phyloP scores from a whole-genome alignment of 1,284 basidiomycete species.

The Leucoagaricus sp. region DNA sequence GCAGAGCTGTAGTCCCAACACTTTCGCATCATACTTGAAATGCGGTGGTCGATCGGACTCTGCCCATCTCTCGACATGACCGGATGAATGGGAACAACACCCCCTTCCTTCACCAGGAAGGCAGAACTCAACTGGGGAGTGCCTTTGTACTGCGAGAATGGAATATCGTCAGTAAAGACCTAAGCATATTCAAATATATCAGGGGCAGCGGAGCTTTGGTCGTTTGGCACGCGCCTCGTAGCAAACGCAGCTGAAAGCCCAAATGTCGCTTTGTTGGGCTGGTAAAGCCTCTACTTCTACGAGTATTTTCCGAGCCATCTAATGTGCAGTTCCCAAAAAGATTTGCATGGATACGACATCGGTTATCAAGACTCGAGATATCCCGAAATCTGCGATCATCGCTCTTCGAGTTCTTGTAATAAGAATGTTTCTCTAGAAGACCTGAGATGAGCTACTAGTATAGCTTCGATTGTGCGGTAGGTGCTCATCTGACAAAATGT shows the following conservation, averaged over 20 bases:
- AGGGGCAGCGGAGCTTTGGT: not conserved
- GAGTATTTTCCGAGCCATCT: not conserved
- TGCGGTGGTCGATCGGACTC: not conserved
- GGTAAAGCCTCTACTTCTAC: not conserved
- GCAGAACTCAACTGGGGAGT: not conserved
- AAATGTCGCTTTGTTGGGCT: not conserved
- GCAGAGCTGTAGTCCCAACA: not conserved
- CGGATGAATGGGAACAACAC: too few relatives aligned
- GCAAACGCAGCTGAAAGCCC: not conserved
- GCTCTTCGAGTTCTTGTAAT: not conserved
- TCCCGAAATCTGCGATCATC: not conserved
- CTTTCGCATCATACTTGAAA: not conserved
- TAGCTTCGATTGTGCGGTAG: too few relatives aligned
- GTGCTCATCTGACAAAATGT: too few relatives aligned
- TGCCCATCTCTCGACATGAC: not conserved
- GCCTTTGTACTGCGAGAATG: not conserved
- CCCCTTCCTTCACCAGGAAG: not conserved
- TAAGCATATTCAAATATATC: not conserved
- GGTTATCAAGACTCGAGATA: not conserved
- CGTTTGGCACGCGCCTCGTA: too few relatives aligned
- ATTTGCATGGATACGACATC: not conserved
- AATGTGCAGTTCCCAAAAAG: not conserved
- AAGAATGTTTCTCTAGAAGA: not conserved
- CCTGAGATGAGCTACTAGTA: too few relatives aligned
- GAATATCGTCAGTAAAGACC: not conserved